Evolutionary conservation across 2,329 filamentous ascomycete species (phyloP).

Genomic region (Tolypocladium capitatum): DNA sequence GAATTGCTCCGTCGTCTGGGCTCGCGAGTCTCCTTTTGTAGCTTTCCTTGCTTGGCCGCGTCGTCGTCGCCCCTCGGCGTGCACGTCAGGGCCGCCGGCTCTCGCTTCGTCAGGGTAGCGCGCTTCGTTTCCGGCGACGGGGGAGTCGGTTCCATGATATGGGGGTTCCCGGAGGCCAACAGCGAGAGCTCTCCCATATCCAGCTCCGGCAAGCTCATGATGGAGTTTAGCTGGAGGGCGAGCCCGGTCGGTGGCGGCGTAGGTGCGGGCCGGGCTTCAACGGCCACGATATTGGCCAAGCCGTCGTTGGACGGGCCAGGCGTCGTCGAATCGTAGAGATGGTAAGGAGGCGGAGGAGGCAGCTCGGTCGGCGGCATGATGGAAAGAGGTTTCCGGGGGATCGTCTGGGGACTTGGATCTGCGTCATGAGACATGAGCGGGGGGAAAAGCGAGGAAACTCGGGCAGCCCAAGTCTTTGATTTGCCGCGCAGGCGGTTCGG

Average conservation of each 20-base stretch:
- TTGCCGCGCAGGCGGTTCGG: slow-evolving; percentile 13
- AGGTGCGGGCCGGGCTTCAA: background rate
- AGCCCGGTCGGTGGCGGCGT: background rate
- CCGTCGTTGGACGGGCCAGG: background rate
- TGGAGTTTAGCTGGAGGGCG: background rate
- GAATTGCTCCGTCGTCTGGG: slow-evolving; percentile 19
- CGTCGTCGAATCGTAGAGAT: background rate
- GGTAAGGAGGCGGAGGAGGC: slow-evolving; percentile 10
- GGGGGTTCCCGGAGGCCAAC: slow-evolving; percentile 9
- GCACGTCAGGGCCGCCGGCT: slow-evolving; percentile 5
- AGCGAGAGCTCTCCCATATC: slow-evolving; percentile 10
- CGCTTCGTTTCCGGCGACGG: slow-evolving; percentile 15
- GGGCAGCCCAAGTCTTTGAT: slow-evolving; percentile 22
- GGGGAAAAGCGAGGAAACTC: slow-evolving; percentile 22
- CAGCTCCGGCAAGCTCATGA: background rate
- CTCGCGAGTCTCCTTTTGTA: slow-evolving; percentile 17
- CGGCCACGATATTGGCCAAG: background rate
- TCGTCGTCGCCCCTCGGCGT: slow-evolving; percentile 4
- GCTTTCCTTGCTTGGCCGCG: slow-evolving; percentile 11
- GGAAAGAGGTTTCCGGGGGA: slow-evolving; percentile 13
- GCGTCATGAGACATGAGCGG: slow-evolving; percentile 22
- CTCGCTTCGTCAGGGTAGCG: slow-evolving; percentile 10
- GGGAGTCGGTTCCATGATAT: slow-evolving; percentile 16
- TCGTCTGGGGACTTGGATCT: slow-evolving; percentile 12
- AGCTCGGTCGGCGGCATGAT: slow-evolving; percentile 3